Percentiles rank a stretch among this genome's conserved stretches.
These are phyloP conservation scores for Candida rishiriensis DNA, from an alignment of 805 yeast species.

Conservation along the genomic window DNA sequence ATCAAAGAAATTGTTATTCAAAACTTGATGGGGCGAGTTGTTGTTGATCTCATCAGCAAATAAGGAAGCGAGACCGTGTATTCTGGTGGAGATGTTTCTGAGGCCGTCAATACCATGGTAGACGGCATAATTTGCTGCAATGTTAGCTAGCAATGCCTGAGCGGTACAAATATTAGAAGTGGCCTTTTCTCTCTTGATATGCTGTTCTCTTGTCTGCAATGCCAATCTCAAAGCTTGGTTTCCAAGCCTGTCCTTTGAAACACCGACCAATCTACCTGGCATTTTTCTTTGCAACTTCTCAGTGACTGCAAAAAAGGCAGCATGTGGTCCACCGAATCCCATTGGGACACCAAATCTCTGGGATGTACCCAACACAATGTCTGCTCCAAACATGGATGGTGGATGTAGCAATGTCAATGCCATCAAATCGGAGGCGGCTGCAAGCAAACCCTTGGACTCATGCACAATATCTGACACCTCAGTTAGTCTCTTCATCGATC, in stretches of 20 bases:
- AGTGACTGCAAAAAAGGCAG: conserved; percentile 92
- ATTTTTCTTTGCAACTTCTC: conserved; percentile 80
- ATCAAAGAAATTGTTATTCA: conserved; percentile 74
- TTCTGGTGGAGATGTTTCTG: conserved; percentile 68
- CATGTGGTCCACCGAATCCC: conserved; percentile 99
- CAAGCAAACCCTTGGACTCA: conserved; percentile 63
- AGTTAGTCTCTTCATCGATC: conserved; percentile 43
- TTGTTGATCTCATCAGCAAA: conserved; percentile 56
- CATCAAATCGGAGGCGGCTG: conserved; percentile 88
- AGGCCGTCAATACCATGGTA: conserved; percentile 94
- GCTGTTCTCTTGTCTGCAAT: conserved; percentile 96
- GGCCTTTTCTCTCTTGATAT: conserved; percentile 95
- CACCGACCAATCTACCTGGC: conserved; percentile 95
- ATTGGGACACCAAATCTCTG: conserved; percentile 97
- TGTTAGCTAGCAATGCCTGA: conserved; percentile 92
- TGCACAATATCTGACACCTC: conserved; percentile 65
- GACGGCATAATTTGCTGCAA: conserved; percentile 92
- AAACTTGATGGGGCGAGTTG: conserved; percentile 41
- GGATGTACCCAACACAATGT: conserved; percentile 85
- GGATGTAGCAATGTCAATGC: conserved; percentile 84
- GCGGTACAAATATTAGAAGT: conserved; percentile 98
- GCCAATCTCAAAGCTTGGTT: conserved; percentile 88
- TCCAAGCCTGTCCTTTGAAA: conserved; percentile 87
- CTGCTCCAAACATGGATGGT: conserved; percentile 85
- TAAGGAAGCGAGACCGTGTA: conserved; percentile 67